Conservation (phyloP, 179 eudicot species). For the Beta macrorhiza region DNA sequence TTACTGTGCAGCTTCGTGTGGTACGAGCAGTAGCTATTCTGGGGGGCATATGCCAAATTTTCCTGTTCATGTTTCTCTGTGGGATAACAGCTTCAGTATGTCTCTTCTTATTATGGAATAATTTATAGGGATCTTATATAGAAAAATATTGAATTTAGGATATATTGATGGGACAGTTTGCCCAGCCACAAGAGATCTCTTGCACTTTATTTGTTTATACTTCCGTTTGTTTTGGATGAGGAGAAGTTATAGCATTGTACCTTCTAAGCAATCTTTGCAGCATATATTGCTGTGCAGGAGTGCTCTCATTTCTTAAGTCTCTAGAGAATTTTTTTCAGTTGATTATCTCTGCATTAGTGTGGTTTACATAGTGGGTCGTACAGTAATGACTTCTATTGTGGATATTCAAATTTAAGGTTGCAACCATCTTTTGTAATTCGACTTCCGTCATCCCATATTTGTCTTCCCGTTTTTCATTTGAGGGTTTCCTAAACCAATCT, state of each 20-base stretch:
- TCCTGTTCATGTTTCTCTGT: slow-evolving; percentile 76
- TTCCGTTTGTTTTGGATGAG: too few relatives aligned
- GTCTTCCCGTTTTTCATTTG: too few relatives aligned
- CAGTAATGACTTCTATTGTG: not conserved
- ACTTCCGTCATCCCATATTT: too few relatives aligned
- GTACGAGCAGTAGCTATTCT: slow-evolving; percentile 84
- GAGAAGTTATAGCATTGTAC: too few relatives aligned
- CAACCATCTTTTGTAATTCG: too few relatives aligned
- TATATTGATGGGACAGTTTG: not conserved
- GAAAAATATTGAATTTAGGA: not conserved
- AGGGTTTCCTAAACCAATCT: too few relatives aligned
- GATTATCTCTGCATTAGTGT: not conserved
- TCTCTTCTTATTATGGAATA: not conserved
- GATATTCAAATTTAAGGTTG: too few relatives aligned
- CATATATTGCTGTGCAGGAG: too few relatives aligned
- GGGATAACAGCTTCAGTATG: slow-evolving; percentile 84
- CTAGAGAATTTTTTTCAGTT: not conserved
- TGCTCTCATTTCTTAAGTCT: too few relatives aligned
- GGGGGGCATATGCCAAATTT: slow-evolving; percentile 79
- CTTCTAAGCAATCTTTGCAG: too few relatives aligned
- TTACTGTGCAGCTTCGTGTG: slow-evolving; percentile 61
- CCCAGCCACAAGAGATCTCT: too few relatives aligned
- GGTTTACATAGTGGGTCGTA: not conserved
- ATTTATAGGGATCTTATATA: not conserved
- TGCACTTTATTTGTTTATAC: too few relatives aligned